Evolutionary conservation across 116 monocot genomes (phyloP).

Genomic region (Zostera marina): DNA sequence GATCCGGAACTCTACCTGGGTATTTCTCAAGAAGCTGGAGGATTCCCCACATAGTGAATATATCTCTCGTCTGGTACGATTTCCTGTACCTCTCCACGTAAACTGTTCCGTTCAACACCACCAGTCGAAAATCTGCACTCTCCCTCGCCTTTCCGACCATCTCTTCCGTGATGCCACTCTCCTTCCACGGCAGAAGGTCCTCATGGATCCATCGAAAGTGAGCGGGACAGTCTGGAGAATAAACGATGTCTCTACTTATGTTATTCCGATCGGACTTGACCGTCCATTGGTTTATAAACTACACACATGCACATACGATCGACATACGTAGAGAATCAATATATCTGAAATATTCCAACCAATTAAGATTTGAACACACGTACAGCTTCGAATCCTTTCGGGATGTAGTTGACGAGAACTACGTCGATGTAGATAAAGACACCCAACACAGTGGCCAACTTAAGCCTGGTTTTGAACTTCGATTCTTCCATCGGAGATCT

Average conservation of each 20-base stretch:
- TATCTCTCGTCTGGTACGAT: slow-evolving; percentile 3
- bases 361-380: no score
- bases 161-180: slow-evolving; percentile 6
- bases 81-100: slow-evolving; percentile 6
- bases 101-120: slow-evolving; percentile 4
- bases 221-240: slow-evolving; percentile 4
- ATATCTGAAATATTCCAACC: not conserved
- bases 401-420: no score
- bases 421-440: no score
- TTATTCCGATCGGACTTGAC: not conserved
- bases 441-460: no score
- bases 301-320: no score
- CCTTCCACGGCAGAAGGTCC: slow-evolving; percentile 12
- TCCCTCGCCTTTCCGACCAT: slow-evolving; percentile 1
- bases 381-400: no score
- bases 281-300: not conserved
- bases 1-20: slow-evolving; percentile 6
- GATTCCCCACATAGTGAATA: slow-evolving; percentile 7
- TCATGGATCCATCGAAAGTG: slow-evolving; percentile 17
- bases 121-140: slow-evolving; percentile 8
- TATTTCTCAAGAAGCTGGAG: slow-evolving; percentile 7
- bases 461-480: no score
- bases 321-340: not conserved
- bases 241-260: no score
- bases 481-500: no score